Percentiles rank a stretch among this genome's conserved stretches.
Conservation (phyloP, 164 flowering plant species). For the Litsea cubeba region DNA sequence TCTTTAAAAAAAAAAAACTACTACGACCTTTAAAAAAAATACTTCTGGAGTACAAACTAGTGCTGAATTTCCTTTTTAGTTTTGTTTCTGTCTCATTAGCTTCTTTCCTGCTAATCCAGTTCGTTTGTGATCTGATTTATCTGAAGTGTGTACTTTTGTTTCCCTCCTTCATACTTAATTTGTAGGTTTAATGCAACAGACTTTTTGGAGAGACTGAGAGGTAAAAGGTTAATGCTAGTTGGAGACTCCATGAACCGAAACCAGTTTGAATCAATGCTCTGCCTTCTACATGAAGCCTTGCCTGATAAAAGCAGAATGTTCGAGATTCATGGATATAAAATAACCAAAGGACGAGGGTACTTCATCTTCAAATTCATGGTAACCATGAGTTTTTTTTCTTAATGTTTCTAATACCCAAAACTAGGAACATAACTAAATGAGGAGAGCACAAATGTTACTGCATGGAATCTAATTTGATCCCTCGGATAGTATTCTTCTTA, state of each 20-base stretch:
- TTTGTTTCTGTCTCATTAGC: too few relatives aligned
- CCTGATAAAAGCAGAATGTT: conserved; percentile 68
- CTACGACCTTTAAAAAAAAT: too few relatives aligned
- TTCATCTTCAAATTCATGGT: conserved; percentile 79
- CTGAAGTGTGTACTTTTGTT: not conserved
- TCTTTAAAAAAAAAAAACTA: too few relatives aligned
- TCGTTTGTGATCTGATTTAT: not conserved
- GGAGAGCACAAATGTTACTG: too few relatives aligned
- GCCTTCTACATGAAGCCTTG: conserved; percentile 74
- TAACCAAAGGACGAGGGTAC: conserved; percentile 84
- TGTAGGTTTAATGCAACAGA: conserved; percentile 82
- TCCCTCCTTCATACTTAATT: conserved; percentile 16
- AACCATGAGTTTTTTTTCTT: not conserved
- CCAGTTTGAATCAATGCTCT: conserved; percentile 87
- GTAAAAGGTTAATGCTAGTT: conserved; percentile 81
- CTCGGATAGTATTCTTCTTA: not conserved
- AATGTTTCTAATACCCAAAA: too few relatives aligned
- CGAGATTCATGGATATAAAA: conserved; percentile 72
- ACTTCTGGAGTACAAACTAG: too few relatives aligned
- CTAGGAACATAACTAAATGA: too few relatives aligned
- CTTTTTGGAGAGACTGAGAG: conserved; percentile 73
- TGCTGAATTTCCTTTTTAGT: too few relatives aligned
- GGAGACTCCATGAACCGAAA: conserved; percentile 97
- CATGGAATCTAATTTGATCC: too few relatives aligned
- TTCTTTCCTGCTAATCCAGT: not conserved